Evolutionary conservation across 352 stramenopile species (phyloP), one percentile per base, ranked within the genome.

Genomic region (Globisporangium carolinianum): DNA sequence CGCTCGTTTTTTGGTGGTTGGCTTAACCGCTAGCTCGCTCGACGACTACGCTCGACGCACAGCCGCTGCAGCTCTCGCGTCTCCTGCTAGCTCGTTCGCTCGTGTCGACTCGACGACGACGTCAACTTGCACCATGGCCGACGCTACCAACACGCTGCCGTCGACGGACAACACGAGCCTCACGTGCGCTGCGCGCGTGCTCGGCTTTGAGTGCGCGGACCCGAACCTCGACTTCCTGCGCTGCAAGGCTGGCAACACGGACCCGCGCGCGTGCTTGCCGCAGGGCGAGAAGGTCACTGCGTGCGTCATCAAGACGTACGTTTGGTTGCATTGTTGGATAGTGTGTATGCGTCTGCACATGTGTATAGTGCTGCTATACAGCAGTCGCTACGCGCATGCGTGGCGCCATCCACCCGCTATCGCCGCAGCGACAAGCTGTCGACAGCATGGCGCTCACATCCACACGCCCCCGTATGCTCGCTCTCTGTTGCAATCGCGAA

Each of bases 241-340:
- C 62, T 96, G 86, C 76, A 96, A 96, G 69, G 74, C 88, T 67
- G 75, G 81, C 41, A 70, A 94, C 68, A 69, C 81, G 59, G 81
- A 96, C 74, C 86, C 86, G 53, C 73, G 74, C 55, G 78, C 79
- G 37, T 96, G 86, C 58, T 70, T 96, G 59, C 61, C 79, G 37
- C 79, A 94, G 71, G 86, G 86, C 56, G 86, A 96, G 62, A 92
- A 93, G 71, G 86, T 94, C 66, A 94, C 83, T 49, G 83, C 81
- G 32, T 88, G 84, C 52, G 83, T 93, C 71, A 68, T 94, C 59
- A 91, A 91, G 67, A 87, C 79, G 81, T 94, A 72, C 68, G 79
- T 86, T 8, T 3, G n/a, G 35, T 35, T 32, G 15, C 14, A 5
- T 51, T 38, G 6, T 18, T 18, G 47, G 12, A 12, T 11, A 38